These are phyloP conservation scores for Phytopythium litorale DNA, from an alignment of 352 stramenopile species.

Conservation along the genomic window DNA sequence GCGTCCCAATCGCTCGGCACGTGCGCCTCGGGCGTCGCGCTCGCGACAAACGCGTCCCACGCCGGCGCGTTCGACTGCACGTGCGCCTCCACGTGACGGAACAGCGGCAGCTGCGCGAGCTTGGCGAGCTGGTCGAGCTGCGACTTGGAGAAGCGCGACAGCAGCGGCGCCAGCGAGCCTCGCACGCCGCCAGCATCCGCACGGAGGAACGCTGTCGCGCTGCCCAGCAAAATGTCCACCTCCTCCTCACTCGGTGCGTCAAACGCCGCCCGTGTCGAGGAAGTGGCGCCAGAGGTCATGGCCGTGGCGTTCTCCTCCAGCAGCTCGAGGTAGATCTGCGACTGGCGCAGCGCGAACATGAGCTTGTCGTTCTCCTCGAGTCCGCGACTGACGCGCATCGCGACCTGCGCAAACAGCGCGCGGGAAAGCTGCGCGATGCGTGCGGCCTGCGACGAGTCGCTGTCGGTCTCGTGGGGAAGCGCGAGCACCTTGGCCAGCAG, in stretches of 20 bases:
- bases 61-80: constrained; percentile 49
- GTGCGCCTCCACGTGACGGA: constrained; percentile 75
- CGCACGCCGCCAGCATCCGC: constrained; percentile 30
- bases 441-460: constrained; percentile 15
- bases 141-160: constrained; percentile 51
- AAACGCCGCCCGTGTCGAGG: constrained; percentile 24
- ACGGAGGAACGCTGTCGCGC: constrained; percentile 42
- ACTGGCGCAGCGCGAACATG: constrained; percentile 96
- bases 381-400: constrained; percentile 90
- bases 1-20: constrained; percentile 68
- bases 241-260: constrained; percentile 73
- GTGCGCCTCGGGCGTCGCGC: constrained; percentile 64
- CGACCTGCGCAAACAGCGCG: constrained; percentile 91
- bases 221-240: constrained; percentile 66
- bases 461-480: constrained; percentile 16
- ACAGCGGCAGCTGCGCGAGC: constrained; percentile 65
- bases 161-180: constrained; percentile 41
- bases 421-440: constrained; percentile 69
- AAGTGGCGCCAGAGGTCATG: constrained; percentile 21
- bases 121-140: constrained; percentile 88
- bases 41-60: constrained; percentile 84
- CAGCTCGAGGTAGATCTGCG: constrained; percentile 89
- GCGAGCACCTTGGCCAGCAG: constrained; percentile 92
- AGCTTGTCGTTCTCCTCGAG: constrained; percentile 97
- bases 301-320: constrained; percentile 47